phyloP scores from a whole-genome alignment of 1,139 yeast species.

The Scheffersomyces illinoinensis region DNA sequence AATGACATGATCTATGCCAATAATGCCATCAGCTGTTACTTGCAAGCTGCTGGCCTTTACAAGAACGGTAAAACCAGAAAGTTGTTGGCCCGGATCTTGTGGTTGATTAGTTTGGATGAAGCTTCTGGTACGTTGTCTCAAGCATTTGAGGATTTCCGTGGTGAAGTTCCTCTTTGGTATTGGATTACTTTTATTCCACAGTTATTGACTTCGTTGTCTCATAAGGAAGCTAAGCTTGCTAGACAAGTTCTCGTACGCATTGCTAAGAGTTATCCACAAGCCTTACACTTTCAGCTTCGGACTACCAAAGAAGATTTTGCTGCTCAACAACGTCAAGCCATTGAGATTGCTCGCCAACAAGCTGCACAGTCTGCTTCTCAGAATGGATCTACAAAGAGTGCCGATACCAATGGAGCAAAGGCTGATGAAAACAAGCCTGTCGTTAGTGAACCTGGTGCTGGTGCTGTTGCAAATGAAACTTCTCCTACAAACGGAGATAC shows the following conservation, averaged over 20 bases:
- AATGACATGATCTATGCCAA: conserved; percentile 83
- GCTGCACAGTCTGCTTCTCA: conserved; percentile 4
- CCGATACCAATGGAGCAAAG: conserved; percentile 3
- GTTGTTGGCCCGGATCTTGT: conserved; percentile 81
- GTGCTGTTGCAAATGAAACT: neutral
- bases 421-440: conserved; percentile 5
- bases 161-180: conserved; percentile 98
- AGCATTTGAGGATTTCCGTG: conserved; percentile 89
- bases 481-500: conserved; percentile 1
- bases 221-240: conserved; percentile 85
- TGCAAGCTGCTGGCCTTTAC: conserved; percentile 96
- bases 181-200: conserved; percentile 99
- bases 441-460: neutral
- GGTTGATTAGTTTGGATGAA: conserved; percentile 94
- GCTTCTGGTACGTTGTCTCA: conserved; percentile 75
- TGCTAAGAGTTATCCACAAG: conserved; percentile 97
- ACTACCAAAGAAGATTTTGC: conserved; percentile 94
- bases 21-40: conserved; percentile 91
- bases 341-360: conserved; percentile 54
- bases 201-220: conserved; percentile 83
- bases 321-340: conserved; percentile 78
- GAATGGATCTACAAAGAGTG: conserved; percentile 9
- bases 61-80: conserved; percentile 91
- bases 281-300: conserved; percentile 90
- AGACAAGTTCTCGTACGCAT: conserved; percentile 85